Percentiles rank a stretch among this genome's conserved stretches.
These are phyloP conservation scores for Myriosclerotinia curreyana DNA, from an alignment of 2,329 filamentous ascomycete genomes.

Conservation along the genomic window DNA sequence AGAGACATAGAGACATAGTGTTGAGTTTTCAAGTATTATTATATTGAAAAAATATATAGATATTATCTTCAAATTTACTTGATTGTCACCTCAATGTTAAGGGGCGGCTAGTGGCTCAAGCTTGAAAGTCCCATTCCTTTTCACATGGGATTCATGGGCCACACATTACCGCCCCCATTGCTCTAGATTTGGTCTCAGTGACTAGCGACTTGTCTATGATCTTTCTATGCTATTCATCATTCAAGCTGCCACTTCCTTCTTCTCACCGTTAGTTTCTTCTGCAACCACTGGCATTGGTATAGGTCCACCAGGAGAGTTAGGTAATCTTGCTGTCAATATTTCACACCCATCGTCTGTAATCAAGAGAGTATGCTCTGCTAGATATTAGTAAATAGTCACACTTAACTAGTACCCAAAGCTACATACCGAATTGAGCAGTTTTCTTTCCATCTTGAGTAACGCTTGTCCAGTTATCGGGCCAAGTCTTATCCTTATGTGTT, in stretches of 20 bases:
- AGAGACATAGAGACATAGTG: too few relatives aligned
- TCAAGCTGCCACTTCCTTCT: slow-evolving; percentile 16
- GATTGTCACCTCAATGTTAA: background rate
- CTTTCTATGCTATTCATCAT: background rate
- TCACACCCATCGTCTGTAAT: slow-evolving; percentile 82
- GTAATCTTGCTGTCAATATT: slow-evolving; percentile 64
- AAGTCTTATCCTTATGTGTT: slow-evolving; percentile 87
- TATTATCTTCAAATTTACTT: background rate
- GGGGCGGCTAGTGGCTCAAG: background rate
- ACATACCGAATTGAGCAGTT: slow-evolving; percentile 86
- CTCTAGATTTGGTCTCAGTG: background rate
- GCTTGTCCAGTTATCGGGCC: slow-evolving; percentile 99
- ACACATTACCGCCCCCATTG: background rate
- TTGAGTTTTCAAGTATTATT: too few relatives aligned
- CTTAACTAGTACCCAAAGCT: slow-evolving; percentile 23
- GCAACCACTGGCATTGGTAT: slow-evolving; percentile 43
- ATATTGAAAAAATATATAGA: too few relatives aligned
- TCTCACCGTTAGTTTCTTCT: slow-evolving; percentile 27
- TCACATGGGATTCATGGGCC: background rate
- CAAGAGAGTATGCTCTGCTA: slow-evolving; percentile 73
- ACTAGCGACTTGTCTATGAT: slow-evolving; percentile 1
- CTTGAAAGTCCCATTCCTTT: background rate
- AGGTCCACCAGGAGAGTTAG: slow-evolving; percentile 70
- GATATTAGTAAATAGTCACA: slow-evolving; percentile 25
- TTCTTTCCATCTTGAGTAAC: slow-evolving; percentile 84